Percentiles rank a stretch among this genome's conserved stretches.
Evolutionary conservation across 2,329 filamentous ascomycete genomes (phyloP).

Genomic region (Fulvia fulva): DNA sequence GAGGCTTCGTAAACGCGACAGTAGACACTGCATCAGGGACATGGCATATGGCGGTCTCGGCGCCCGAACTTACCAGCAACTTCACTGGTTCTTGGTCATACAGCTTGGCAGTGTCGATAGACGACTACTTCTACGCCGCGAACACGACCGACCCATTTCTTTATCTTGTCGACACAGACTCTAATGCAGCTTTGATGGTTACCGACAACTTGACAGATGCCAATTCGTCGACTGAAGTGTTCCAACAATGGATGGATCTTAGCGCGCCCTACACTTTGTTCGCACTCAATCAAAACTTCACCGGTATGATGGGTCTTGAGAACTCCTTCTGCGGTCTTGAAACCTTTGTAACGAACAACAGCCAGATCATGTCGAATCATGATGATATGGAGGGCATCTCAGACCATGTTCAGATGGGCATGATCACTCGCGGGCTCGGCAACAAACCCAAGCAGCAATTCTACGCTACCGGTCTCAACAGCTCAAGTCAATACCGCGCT

Average conservation of each 20-base stretch:
- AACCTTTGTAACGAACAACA: constrained; percentile 54
- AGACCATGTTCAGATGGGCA: constrained; percentile 47
- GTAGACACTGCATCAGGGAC: constrained; percentile 57
- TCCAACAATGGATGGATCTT: constrained; percentile 55
- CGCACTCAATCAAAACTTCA: constrained; percentile 60
- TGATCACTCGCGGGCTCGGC: constrained; percentile 65
- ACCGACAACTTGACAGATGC: constrained; percentile 66
- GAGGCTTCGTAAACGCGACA: constrained; percentile 66
- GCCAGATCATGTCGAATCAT: constrained; percentile 56
- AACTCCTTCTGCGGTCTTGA: constrained; percentile 77
- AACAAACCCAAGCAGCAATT: constrained; percentile 81
- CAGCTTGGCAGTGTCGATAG: constrained; percentile 76
- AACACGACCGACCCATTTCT: constrained; percentile 56
- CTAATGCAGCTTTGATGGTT: constrained; percentile 70
- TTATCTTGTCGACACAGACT: constrained; percentile 81
- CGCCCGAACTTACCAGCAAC: constrained; percentile 58
- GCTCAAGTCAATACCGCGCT: constrained; percentile 66
- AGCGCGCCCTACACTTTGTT: constrained; percentile 69
- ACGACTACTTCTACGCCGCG: constrained; percentile 69
- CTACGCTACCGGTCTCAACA: constrained; percentile 70
- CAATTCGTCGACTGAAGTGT: constrained; percentile 45
- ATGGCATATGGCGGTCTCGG: constrained; percentile 72
- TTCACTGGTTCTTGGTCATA: constrained; percentile 71
- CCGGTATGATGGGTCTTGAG: constrained; percentile 63
- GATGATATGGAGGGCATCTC: constrained; percentile 45